Percentiles rank a stretch among this genome's conserved stretches.
Evolutionary conservation across 78 protist species (phyloP).

Genomic region (Protostelium mycophagum): DNA sequence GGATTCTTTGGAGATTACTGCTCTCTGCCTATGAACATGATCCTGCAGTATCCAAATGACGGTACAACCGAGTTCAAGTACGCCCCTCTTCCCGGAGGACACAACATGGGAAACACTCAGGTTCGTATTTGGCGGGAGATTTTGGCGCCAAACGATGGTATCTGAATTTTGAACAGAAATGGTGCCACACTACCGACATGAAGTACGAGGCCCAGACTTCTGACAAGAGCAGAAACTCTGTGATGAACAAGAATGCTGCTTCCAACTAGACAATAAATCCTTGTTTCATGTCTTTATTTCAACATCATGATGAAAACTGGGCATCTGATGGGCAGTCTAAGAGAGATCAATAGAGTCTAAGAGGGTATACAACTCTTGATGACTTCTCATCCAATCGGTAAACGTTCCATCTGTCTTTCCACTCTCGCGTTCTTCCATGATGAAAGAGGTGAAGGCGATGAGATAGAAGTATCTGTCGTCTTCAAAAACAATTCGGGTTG

Average conservation of each 20-base stretch:
- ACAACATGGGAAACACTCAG: background rate
- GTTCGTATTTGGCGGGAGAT: too few species aligned
- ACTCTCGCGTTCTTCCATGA: background rate
- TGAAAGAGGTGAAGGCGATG: background rate
- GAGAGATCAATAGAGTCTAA: background rate
- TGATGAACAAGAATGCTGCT: background rate
- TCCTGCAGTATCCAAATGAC: constrained; percentile 57
- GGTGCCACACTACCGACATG: constrained; percentile 66
- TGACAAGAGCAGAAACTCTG: background rate
- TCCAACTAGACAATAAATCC: too few species aligned
- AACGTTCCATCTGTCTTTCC: background rate
- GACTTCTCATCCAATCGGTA: background rate
- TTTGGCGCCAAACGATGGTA: too few species aligned
- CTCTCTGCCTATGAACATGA: constrained; percentile 41
- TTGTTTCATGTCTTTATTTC: too few species aligned
- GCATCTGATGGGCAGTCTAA: too few species aligned
- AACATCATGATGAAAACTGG: too few species aligned
- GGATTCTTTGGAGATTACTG: constrained; percentile 16
- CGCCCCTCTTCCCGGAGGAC: constrained; percentile 28
- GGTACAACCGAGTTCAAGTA: constrained; percentile 52
- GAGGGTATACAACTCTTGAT: background rate
- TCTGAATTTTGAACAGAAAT: constrained; percentile 35
- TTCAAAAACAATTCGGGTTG: too few species aligned
- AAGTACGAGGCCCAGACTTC: constrained; percentile 34
- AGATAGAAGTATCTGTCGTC: background rate